Conservation (phyloP, 2,329 filamentous ascomycete genomes). For the Camillea tinctor region DNA sequence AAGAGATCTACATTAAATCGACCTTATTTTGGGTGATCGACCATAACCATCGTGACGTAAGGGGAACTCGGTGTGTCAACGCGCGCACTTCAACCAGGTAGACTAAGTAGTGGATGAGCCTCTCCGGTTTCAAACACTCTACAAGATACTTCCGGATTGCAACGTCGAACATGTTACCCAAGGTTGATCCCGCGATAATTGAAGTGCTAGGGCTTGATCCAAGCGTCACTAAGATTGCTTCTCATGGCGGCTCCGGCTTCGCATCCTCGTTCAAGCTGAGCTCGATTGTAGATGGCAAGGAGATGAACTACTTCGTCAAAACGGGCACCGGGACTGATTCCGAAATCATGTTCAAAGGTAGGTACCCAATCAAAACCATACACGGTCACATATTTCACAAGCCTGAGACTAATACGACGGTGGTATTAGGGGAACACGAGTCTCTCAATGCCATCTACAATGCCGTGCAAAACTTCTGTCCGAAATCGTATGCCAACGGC, state of each 20-base stretch:
- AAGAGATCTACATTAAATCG: not conserved
- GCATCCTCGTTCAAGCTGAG: slow-evolving; percentile 63
- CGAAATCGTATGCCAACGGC: slow-evolving; percentile 72
- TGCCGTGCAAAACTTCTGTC: slow-evolving; percentile 72
- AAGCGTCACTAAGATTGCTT: slow-evolving; percentile 51
- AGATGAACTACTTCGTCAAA: slow-evolving; percentile 69
- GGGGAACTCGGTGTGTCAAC: not conserved
- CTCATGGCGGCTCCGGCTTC: slow-evolving; percentile 67
- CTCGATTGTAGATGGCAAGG: slow-evolving; percentile 45
- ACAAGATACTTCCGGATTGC: not conserved
- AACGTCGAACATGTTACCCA: slow-evolving; percentile 37
- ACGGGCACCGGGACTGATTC: slow-evolving; percentile 60
- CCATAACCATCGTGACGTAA: not conserved
- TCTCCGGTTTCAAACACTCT: slow-evolving; percentile 1
- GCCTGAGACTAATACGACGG: slow-evolving; percentile 34
- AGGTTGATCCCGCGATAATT: slow-evolving; percentile 62
- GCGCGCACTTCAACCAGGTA: not conserved
- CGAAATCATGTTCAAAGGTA: slow-evolving; percentile 69
- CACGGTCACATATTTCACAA: not conserved
- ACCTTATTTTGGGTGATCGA: not conserved
- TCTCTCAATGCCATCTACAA: slow-evolving; percentile 80
- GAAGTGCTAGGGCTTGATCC: slow-evolving; percentile 60
- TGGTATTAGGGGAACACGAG: slow-evolving; percentile 68
- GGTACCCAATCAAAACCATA: slow-evolving; percentile 4
- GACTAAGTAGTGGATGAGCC: slow-evolving; percentile 6